phyloP scores from a whole-genome alignment of 345 rosid genomes.

The Zanthoxylum bungeanum region DNA sequence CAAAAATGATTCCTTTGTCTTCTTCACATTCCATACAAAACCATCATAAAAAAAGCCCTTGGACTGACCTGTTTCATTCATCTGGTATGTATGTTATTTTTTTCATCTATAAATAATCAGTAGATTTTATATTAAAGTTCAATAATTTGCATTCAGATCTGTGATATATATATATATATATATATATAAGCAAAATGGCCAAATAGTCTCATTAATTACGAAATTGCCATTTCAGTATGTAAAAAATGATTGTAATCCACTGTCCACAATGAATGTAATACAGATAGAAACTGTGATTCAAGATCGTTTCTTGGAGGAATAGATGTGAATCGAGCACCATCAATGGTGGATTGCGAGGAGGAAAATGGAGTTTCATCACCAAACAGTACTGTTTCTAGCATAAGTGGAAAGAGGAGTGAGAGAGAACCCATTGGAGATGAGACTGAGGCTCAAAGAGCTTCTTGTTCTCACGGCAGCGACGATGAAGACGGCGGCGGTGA shows the following conservation, averaged over 20 bases:
- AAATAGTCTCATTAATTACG: not conserved
- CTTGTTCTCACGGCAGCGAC: constrained; percentile 69
- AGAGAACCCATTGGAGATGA: constrained; percentile 57
- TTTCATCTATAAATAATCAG: not conserved
- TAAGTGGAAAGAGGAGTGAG: constrained; percentile 73
- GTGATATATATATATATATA: not conserved
- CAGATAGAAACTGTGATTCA: constrained; percentile 48
- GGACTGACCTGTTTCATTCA: constrained; percentile 53
- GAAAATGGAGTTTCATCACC: constrained; percentile 64
- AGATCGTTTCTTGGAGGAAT: constrained; percentile 52
- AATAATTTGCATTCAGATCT: constrained; percentile 12
- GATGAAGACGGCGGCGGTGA: constrained; percentile 65
- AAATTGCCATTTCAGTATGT: not conserved
- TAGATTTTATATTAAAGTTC: not conserved
- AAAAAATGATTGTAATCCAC: too few species aligned
- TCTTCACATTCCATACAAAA: constrained; percentile 37
- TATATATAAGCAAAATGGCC: too few species aligned
- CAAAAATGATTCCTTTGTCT: constrained; percentile 35
- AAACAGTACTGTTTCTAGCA: constrained; percentile 77
- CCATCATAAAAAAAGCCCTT: constrained; percentile 29
- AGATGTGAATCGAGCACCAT: constrained; percentile 57
- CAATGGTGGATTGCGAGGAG: constrained; percentile 51
- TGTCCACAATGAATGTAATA: too few species aligned
- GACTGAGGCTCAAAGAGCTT: constrained; percentile 58
- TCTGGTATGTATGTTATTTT: constrained; percentile 38